A percentile compares a stretch with the other conserved stretches of the same genome.
These are phyloP conservation scores for Vigna nakashimae DNA, from an alignment of 306 rosid genomes.

Conservation along the genomic window DNA sequence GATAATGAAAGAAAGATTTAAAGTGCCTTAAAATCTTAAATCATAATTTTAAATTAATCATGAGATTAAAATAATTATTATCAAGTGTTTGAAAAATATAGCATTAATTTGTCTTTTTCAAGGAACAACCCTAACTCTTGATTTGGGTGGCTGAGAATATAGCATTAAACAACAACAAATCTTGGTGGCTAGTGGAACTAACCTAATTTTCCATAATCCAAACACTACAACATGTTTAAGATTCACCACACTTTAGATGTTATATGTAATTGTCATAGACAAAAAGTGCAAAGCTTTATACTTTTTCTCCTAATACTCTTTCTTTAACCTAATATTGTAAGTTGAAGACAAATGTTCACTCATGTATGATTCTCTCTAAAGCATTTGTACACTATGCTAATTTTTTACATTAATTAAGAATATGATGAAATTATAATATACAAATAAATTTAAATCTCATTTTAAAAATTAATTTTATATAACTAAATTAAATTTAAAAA, in stretches of 20 bases:
- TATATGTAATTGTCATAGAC: background rate
- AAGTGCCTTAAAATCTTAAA: background rate
- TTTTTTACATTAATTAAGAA: no score
- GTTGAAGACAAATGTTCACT: no score
- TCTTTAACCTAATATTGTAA: no score
- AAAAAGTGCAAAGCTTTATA: no score
- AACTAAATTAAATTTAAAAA: no score
- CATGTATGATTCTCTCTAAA: no score
- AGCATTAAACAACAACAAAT: conserved; percentile 16
- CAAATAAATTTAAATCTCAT: no score
- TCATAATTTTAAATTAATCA: background rate
- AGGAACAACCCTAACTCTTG: background rate
- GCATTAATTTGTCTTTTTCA: background rate
- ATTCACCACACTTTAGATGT: background rate
- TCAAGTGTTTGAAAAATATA: background rate
- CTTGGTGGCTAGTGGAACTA: conserved; percentile 18
- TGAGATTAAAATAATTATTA: background rate
- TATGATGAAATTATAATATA: no score
- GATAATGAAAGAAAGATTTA: no score
- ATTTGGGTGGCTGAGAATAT: conserved; percentile 20
- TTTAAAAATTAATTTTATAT: no score
- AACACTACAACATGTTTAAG: background rate
- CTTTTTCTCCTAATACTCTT: no score
- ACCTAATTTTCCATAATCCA: conserved; percentile 19
- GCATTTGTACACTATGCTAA: no score